These are phyloP conservation scores for Prillingera fragicola DNA, from an alignment of 1,284 basidiomycete species.

Conservation along the genomic window DNA sequence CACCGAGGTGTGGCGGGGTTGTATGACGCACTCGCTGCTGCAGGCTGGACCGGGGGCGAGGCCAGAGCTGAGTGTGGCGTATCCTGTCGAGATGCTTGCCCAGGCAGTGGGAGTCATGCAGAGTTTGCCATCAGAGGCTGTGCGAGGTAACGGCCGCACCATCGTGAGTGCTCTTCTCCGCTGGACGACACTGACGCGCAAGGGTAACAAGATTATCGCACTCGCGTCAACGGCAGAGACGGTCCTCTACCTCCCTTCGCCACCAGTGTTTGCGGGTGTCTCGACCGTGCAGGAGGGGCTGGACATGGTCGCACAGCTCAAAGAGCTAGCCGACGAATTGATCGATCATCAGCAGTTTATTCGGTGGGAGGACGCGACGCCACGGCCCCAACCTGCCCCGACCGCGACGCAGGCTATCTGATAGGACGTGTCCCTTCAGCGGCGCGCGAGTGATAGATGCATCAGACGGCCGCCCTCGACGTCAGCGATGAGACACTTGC, in stretches of 20 bases:
- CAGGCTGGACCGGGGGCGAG: not conserved
- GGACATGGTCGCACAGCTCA: not conserved
- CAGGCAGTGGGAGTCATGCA: not conserved
- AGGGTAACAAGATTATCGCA: not conserved
- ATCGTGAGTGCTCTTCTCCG: not conserved
- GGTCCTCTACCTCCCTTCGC: not conserved
- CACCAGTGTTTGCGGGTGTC: not conserved
- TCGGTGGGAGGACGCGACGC: conserved; percentile 1
- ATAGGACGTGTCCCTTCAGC: no score
- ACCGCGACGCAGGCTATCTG: no score
- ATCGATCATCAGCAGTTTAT: not conserved
- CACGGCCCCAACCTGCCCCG: no score
- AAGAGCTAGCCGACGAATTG: not conserved
- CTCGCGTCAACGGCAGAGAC: not conserved
- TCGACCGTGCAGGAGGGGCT: not conserved
- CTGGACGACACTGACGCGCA: not conserved
- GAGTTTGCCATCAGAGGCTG: not conserved
- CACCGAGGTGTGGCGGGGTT: conserved; percentile 1
- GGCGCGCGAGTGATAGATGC: no score
- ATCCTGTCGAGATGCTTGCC: not conserved
- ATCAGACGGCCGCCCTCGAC: no score
- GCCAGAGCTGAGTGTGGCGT: not conserved
- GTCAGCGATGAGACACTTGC: no score
- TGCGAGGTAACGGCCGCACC: not conserved
- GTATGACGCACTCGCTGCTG: conserved; percentile 2